Conservation (phyloP, 2,329 filamentous ascomycete genomes). For the Drechslerella stenobrocha region DNA sequence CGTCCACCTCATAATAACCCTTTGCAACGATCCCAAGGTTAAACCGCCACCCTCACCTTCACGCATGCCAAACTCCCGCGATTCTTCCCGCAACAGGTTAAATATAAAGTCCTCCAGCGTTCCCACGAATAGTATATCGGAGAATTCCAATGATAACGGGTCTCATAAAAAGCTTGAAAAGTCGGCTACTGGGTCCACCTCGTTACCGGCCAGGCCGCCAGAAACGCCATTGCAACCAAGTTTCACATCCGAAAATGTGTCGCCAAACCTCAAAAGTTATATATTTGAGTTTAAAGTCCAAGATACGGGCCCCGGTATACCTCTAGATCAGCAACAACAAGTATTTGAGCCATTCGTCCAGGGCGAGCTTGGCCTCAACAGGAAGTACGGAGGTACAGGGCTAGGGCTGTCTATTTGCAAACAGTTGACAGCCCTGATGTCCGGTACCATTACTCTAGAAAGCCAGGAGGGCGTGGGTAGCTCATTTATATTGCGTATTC, state of each 20-base stretch:
- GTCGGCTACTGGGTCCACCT: background rate
- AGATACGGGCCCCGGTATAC: slow-evolving; percentile 85
- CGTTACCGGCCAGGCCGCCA: background rate
- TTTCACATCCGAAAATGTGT: slow-evolving; percentile 16
- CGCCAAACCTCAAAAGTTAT: slow-evolving; percentile 58
- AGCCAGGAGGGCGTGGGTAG: slow-evolving; percentile 75
- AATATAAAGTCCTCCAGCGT: slow-evolving; percentile 12
- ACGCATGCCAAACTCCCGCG: slow-evolving; percentile 28
- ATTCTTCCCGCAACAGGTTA: slow-evolving; percentile 34
- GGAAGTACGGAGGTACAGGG: slow-evolving; percentile 86
- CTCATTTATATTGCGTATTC: slow-evolving; percentile 80
- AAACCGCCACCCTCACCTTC: slow-evolving; percentile 18
- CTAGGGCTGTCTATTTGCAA: slow-evolving; percentile 86
- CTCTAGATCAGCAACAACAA: slow-evolving; percentile 72
- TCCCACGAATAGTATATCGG: slow-evolving; percentile 19
- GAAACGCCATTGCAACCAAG: slow-evolving; percentile 25
- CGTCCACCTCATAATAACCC: slow-evolving; percentile 28
- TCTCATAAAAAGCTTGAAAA: slow-evolving; percentile 21
- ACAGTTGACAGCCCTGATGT: slow-evolving; percentile 86
- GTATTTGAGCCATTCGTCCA: slow-evolving; percentile 96
- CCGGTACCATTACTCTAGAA: slow-evolving; percentile 71
- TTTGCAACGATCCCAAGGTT: slow-evolving; percentile 21
- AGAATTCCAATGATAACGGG: slow-evolving; percentile 14
- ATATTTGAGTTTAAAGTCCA: slow-evolving; percentile 85
- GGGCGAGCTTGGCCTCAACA: slow-evolving; percentile 81